phyloP scores from a whole-genome alignment of 1,139 yeast genomes.

The Scheffersomyces insectosa region DNA sequence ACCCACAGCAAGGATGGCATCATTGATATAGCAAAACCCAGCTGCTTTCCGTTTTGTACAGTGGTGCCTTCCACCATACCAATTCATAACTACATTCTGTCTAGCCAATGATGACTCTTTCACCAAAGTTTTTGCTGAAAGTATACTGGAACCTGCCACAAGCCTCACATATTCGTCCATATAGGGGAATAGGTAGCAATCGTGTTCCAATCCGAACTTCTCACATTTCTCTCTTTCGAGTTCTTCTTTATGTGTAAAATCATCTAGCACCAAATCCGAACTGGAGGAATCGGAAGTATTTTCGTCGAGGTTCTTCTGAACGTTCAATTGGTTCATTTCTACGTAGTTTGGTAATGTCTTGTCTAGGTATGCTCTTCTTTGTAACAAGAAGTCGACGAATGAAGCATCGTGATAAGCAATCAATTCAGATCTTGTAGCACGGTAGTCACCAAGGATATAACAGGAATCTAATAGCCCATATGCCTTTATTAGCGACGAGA shows the following conservation, averaged over 20 bases:
- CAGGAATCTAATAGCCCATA: slow-evolving; percentile 33
- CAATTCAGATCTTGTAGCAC: slow-evolving; percentile 26
- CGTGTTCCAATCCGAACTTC: slow-evolving; percentile 50
- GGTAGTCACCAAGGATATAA: slow-evolving; percentile 23
- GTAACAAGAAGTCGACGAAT: slow-evolving; percentile 36
- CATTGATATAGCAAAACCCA: slow-evolving; percentile 78
- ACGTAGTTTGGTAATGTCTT: not conserved
- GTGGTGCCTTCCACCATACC: slow-evolving; percentile 86
- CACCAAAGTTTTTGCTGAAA: slow-evolving; percentile 42
- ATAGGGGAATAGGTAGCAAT: slow-evolving; percentile 64
- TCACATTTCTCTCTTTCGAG: slow-evolving; percentile 6
- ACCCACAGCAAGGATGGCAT: slow-evolving; percentile 57
- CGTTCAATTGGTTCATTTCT: not conserved
- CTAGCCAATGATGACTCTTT: slow-evolving; percentile 5
- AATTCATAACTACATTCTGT: slow-evolving; percentile 54
- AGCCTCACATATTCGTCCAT: slow-evolving; percentile 51
- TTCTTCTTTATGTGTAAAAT: slow-evolving; percentile 4
- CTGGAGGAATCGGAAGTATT: no score
- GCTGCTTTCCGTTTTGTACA: slow-evolving; percentile 56
- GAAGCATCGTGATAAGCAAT: slow-evolving; percentile 38
- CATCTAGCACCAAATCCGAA: not conserved
- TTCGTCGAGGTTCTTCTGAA: not conserved
- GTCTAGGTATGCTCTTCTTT: slow-evolving; percentile 15
- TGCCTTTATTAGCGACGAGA: slow-evolving; percentile 42
- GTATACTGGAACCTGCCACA: slow-evolving; percentile 60